phyloP scores from a whole-genome alignment of 1,284 basidiomycete genomes.

The Trichosporon sp. region DNA sequence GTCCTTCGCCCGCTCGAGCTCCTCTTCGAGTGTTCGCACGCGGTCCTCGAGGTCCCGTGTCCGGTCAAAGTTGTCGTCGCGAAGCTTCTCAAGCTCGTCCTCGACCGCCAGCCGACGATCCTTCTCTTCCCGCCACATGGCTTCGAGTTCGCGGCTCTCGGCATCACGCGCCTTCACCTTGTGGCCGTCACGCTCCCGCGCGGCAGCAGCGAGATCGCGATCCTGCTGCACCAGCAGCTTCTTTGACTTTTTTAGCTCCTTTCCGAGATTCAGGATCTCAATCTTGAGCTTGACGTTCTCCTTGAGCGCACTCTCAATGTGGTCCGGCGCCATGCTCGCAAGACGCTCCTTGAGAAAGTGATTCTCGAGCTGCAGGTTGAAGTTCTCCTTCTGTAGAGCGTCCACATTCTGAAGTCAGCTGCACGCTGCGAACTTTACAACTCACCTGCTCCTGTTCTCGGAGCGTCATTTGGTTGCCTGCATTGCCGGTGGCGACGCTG shows the following conservation, averaged over 20 bases:
- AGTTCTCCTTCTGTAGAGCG: conserved; percentile 89
- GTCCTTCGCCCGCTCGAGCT: not conserved
- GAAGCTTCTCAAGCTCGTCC: conserved; percentile 22
- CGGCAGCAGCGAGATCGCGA: conserved; percentile 69
- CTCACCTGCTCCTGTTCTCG: conserved; percentile 90
- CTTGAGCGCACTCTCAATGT: conserved; percentile 82
- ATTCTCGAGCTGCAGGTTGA: conserved; percentile 86
- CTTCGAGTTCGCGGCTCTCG: conserved; percentile 31
- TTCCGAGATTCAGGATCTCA: conserved; percentile 82
- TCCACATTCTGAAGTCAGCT: conserved; percentile 69
- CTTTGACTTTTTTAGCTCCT: conserved; percentile 88
- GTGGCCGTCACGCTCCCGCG: conserved; percentile 47
- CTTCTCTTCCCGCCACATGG: conserved; percentile 43
- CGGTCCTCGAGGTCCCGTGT: conserved; percentile 58
- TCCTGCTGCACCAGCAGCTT: conserved; percentile 80
- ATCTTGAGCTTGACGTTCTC: conserved; percentile 93
- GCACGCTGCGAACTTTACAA: not conserved
- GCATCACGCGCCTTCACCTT: conserved; percentile 25
- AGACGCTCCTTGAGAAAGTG: conserved; percentile 89
- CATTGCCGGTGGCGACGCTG: conserved; percentile 38
- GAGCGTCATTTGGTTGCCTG: conserved; percentile 59
- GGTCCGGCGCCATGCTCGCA: conserved; percentile 75
- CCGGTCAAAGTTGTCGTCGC: conserved; percentile 67
- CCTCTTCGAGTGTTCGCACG: not conserved
- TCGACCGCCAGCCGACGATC: conserved; percentile 32